Evolutionary conservation across 495 filamentous ascomycete genomes (phyloP), one percentile per base, ranked within the genome.

Genomic region (Xylaria bambusicola): DNA sequence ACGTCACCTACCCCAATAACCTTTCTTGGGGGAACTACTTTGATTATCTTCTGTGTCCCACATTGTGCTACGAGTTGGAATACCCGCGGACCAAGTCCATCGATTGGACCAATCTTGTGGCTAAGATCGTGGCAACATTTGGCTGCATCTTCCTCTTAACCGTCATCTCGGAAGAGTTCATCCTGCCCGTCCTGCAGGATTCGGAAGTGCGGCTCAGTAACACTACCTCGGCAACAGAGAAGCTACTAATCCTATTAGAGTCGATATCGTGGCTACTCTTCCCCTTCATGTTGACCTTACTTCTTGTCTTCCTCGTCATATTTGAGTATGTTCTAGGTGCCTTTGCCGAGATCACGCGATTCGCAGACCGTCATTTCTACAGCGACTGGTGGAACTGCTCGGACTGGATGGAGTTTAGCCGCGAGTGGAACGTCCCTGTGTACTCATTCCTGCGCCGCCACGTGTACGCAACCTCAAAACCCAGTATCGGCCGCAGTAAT

Each of bases 381-480:
- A 87, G 88, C 24, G 93, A 98, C 78, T 98, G 93, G 93, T 98
- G 93, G 93, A 91, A 91, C 74, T 82, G 77, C 53, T 87, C 85
- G 57, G 87, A 90, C 77, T 91, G 92, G 93, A 87, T 98, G 58
- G 94, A 98, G 73, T 98, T 98, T 74, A 93, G 88, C 18, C 83
- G 94, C 55, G 92, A 98, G 77, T 98, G 94, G 94, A 98, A 98
- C 70, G 86, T 96, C 42, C 94, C 94, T 47, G 94, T 98, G n/a
- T 95, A 98, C 78, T 88, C 93, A 70, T 98, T 97, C 79, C 86
- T 98, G 63, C 86, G 94, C 8, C 85, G 94, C 12, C 94, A 98
- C 72, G 94, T 98, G 62, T 98, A 98, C 75, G 86, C 82, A 51
- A 91, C 90, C 2, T 87, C 88, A 29, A 80, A 88, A 31, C 81